Base-by-base conservation (phyloP, 2,329 filamentous ascomycete genomes). In the Aspergillus sp. region DNA sequence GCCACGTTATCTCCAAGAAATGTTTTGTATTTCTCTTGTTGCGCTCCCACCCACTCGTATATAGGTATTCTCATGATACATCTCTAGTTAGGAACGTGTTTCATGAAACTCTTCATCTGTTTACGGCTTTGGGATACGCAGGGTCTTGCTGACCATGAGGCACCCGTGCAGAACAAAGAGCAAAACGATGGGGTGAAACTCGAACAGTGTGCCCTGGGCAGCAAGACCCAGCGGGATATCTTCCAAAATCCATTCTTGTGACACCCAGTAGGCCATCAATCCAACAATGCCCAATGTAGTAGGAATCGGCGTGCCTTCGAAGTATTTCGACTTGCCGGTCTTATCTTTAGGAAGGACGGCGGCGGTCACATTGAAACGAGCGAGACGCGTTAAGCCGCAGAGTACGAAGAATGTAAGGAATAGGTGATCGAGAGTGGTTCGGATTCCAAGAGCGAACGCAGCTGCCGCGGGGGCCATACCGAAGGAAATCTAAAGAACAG, bases 331-430 rank as follows among this genome's bases (percentile, higher is more conserved):
- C 80, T 99, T 99, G 66, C 95, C 95, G 0, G 84, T 86, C 49
- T 87, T 89, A 73, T 99, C 95, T 78, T 98, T 97, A 61, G 95
- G 95, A 12, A 99, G 85, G 66, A 88, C 87, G 37, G 87, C 83
- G 39, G 95, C 93, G 11, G 95, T 98, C 51, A 99, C 95, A 75
- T 99, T 99, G 86, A 99, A 99, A 64, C 95, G 89, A 46, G 95
- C 95, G 11, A 99, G 86, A 50, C 95, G 88, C 3, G 93, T 96
- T 47, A 99, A 86, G 57, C 95, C 95, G 77, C 91, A 96, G 51
- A 99, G 89, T 45, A 98, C 92, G 77, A 98, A 99, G 77, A 93
- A 91, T 57, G 89, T 82, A 46, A 99, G 80, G 58, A 80, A 82
- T 54, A 96, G 68, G 69, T 96, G 93, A 78, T 99, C 95, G 70